Conservation (phyloP, 345 rosid species). For the Hypericum perforatum region DNA sequence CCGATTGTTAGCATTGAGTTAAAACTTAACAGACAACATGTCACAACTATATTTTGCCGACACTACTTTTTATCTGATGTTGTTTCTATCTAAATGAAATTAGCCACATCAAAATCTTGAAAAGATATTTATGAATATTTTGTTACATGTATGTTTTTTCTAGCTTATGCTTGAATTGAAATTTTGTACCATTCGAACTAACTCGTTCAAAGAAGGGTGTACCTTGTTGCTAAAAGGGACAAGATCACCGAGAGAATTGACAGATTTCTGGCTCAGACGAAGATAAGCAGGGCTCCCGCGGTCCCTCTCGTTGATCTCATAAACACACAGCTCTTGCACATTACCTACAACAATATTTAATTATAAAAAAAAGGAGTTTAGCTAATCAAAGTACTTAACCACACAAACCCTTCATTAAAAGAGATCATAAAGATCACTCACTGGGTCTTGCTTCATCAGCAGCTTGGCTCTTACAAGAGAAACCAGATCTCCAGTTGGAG, state of each 20-base stretch:
- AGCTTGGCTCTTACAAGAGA: slow-evolving; percentile 41
- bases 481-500: slow-evolving; percentile 17
- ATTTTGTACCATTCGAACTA: slow-evolving; percentile 5
- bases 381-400: no score
- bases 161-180: neutral
- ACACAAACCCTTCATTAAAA: neutral
- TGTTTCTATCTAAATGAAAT: no score
- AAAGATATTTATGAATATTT: no score
- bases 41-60: no score
- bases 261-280: slow-evolving; percentile 66
- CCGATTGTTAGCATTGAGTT: no score
- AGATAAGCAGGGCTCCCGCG: slow-evolving; percentile 77
- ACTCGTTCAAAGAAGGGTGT: slow-evolving; percentile 9
- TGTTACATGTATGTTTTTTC: no score
- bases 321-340: slow-evolving; percentile 56
- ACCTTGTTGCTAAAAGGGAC: slow-evolving; percentile 86
- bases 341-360: slow-evolving; percentile 24
- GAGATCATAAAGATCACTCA: slow-evolving; percentile 8
- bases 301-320: slow-evolving; percentile 87
- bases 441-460: slow-evolving; percentile 25
- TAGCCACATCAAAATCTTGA: no score
- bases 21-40: no score
- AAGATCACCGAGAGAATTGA: slow-evolving; percentile 77
- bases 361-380: neutral
- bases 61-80: no score